Evolutionary conservation across 2,329 filamentous ascomycete species (phyloP).

Genomic region (Fusarium transvaalense): DNA sequence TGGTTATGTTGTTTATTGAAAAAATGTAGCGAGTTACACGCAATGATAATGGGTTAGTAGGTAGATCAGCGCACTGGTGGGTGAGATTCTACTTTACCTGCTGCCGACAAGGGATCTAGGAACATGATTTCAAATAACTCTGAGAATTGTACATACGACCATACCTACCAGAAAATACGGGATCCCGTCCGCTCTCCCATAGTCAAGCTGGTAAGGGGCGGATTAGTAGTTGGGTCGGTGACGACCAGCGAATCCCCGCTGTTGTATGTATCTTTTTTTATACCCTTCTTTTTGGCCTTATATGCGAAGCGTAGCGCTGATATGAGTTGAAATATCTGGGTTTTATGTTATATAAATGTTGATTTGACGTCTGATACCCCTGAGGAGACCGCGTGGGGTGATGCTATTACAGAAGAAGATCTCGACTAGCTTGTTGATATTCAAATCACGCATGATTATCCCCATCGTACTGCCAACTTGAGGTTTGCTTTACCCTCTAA

Average conservation of each 20-base stretch:
- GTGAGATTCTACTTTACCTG: background rate
- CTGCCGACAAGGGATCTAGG: background rate
- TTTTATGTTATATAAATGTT: too few relatives aligned
- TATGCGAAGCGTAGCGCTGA: background rate
- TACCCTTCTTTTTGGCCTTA: background rate
- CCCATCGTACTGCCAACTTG: too few relatives aligned
- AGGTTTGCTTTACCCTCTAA: too few relatives aligned
- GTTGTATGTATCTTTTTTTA: background rate
- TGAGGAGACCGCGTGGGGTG: too few relatives aligned
- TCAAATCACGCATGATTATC: too few relatives aligned
- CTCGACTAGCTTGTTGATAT: too few relatives aligned
- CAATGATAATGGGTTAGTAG: background rate
- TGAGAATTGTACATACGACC: background rate
- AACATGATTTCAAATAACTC: background rate
- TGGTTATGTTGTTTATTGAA: background rate
- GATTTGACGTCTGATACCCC: too few relatives aligned
- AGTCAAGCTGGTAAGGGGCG: conserved; percentile 9
- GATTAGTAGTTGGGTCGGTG: conserved; percentile 15
- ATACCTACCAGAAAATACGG: conserved; percentile 8
- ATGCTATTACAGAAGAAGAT: too few relatives aligned
- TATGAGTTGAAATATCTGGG: too few relatives aligned
- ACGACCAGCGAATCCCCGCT: conserved; percentile 13
- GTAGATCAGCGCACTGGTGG: too few relatives aligned
- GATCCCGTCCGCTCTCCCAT: conserved; percentile 13
- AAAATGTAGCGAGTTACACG: too few relatives aligned